Evolutionary conservation across 1,139 yeast genomes (phyloP).

Genomic region (Candida labiduridarum): DNA sequence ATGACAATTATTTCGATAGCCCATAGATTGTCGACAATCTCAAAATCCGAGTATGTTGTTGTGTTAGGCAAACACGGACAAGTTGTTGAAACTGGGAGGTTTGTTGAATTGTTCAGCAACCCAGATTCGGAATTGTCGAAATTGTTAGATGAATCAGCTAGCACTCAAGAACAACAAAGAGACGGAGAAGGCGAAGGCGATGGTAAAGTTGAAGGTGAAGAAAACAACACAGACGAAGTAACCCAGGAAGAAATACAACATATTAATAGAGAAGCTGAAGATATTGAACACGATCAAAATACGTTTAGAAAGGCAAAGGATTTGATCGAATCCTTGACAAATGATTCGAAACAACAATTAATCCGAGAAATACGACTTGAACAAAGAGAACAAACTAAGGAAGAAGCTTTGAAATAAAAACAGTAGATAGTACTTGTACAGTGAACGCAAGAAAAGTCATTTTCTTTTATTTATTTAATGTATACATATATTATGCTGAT

Average conservation of each 20-base stretch:
- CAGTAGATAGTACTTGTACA: not conserved
- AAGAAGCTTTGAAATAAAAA: constrained; percentile 14
- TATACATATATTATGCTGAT: not conserved
- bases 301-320: constrained; percentile 27
- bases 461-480: constrained; percentile 2
- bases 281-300: constrained; percentile 24
- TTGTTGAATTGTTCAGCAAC: constrained; percentile 45
- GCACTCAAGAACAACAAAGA: constrained; percentile 23
- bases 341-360: constrained; percentile 34
- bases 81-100: constrained; percentile 46
- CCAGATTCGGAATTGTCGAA: constrained; percentile 48
- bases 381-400: constrained; percentile 22
- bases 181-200: constrained; percentile 25
- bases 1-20: constrained; percentile 91
- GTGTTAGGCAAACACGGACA: constrained; percentile 52
- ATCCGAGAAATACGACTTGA: constrained; percentile 27
- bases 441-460: not conserved
- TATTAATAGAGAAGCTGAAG: constrained; percentile 30
- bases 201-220: constrained; percentile 20
- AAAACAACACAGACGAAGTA: constrained; percentile 12
- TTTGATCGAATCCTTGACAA: constrained; percentile 43
- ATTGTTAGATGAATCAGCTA: constrained; percentile 42
- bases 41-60: constrained; percentile 56
- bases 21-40: constrained; percentile 82
- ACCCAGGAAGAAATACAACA: constrained; percentile 24